phyloP scores from a whole-genome alignment of 495 filamentous ascomycete genomes.

The Penicillium daleae region DNA sequence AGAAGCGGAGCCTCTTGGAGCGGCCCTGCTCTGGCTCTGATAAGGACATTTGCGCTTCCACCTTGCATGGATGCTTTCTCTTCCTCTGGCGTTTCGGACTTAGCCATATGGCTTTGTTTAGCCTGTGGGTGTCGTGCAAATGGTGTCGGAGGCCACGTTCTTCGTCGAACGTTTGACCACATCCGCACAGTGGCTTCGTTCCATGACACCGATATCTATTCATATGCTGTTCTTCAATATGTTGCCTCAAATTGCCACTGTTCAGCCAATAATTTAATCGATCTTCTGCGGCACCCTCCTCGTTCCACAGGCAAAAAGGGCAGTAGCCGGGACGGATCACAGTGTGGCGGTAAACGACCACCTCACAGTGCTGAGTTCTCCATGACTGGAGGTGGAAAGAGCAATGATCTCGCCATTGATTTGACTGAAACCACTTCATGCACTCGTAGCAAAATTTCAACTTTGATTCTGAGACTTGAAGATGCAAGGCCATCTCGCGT shows the following conservation, averaged over 20 bases:
- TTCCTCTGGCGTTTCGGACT: slow-evolving; percentile 19
- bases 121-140: slow-evolving; percentile 18
- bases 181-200: slow-evolving; percentile 17
- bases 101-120: slow-evolving; percentile 28
- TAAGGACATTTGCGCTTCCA: slow-evolving; percentile 11
- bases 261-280: slow-evolving; percentile 20
- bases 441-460: slow-evolving; percentile 26
- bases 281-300: slow-evolving; percentile 14
- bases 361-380: slow-evolving; percentile 23
- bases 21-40: not conserved
- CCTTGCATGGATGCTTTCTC: slow-evolving; percentile 19
- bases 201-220: not conserved
- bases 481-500: slow-evolving; percentile 8
- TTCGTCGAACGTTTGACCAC: slow-evolving; percentile 16
- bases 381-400: slow-evolving; percentile 22
- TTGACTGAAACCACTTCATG: slow-evolving; percentile 18
- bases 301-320: slow-evolving; percentile 21
- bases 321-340: slow-evolving; percentile 26
- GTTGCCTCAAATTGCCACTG: slow-evolving; percentile 24
- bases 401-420: slow-evolving; percentile 18
- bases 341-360: slow-evolving; percentile 25
- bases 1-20: slow-evolving; percentile 20
- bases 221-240: slow-evolving; percentile 28
- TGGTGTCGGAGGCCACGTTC: slow-evolving; percentile 24
- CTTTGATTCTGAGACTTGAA: slow-evolving; percentile 14